phyloP scores from a whole-genome alignment of 1,284 basidiomycete species.

The Pseudozyma pruni region DNA sequence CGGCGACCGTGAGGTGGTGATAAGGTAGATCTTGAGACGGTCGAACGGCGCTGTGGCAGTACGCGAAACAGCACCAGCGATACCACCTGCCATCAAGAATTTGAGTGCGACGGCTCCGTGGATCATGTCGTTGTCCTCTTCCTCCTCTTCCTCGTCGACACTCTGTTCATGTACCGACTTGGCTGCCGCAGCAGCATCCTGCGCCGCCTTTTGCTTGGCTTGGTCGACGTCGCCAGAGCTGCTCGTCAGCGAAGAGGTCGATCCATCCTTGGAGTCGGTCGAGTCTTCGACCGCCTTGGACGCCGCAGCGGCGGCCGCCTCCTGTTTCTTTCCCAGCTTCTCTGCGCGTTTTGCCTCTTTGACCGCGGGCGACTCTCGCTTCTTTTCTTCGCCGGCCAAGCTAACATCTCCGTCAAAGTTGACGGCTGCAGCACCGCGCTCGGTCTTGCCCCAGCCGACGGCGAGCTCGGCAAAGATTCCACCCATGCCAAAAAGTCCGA shows the following conservation, averaged over 20 bases:
- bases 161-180: conserved; percentile 12
- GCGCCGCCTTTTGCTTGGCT: conserved; percentile 30
- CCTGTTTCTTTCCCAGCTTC: conserved; percentile 36
- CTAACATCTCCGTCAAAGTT: conserved; percentile 65
- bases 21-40: conserved; percentile 94
- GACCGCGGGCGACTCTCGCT: conserved; percentile 41
- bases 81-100: conserved; percentile 90
- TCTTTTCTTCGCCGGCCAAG: conserved; percentile 61
- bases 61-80: conserved; percentile 95
- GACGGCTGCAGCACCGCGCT: conserved; percentile 62
- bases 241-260: neutral
- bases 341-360: conserved; percentile 54
- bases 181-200: conserved; percentile 22
- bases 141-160: conserved; percentile 71
- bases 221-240: conserved; percentile 9
- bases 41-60: conserved; percentile 98
- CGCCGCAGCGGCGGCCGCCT: conserved; percentile 37
- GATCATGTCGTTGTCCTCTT: conserved; percentile 73
- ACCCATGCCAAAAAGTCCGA: conserved; percentile 64
- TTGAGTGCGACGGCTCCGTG: conserved; percentile 81
- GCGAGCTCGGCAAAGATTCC: conserved; percentile 67
- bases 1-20: conserved; percentile 74
- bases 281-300: conserved; percentile 24
- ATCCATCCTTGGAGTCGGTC: neutral
- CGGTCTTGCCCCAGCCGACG: conserved; percentile 60